phyloP scores from a whole-genome alignment of 441 rosid species.

The Croton laevigatus region DNA sequence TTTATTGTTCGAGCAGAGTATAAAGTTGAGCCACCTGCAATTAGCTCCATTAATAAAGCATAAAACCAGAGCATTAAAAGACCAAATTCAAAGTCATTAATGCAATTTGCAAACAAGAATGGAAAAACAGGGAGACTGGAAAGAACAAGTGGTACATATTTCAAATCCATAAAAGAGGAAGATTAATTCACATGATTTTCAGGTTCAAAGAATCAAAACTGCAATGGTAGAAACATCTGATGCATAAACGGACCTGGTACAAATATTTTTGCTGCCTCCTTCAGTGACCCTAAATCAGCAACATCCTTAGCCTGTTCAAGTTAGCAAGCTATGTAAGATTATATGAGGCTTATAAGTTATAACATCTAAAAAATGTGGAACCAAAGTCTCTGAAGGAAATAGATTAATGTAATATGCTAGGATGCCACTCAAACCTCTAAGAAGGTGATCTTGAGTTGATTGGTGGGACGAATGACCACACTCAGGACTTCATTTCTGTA shows the following conservation, averaged over 20 bases:
- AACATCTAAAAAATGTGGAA: background rate
- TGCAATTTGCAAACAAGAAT: background rate
- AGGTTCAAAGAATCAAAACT: background rate
- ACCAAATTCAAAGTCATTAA: background rate
- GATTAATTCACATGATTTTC: background rate
- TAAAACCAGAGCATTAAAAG: conserved; percentile 15
- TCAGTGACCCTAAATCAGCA: conserved; percentile 76
- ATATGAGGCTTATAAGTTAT: background rate
- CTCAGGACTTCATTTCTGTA: conserved; percentile 78
- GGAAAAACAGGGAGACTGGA: background rate
- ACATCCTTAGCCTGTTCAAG: conserved; percentile 78
- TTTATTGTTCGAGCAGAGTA: conserved; percentile 80
- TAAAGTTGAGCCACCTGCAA: conserved; percentile 71
- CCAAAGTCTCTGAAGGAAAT: background rate
- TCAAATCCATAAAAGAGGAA: background rate
- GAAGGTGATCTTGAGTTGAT: conserved; percentile 89
- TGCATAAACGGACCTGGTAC: conserved; percentile 57
- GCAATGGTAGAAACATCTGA: background rate
- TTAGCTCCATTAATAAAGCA: conserved; percentile 8
- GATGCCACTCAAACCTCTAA: conserved; percentile 60
- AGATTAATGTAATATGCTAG: conserved; percentile 6
- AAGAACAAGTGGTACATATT: background rate
- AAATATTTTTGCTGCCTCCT: conserved; percentile 73
- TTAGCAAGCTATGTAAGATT: conserved; percentile 19
- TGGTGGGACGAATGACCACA: conserved; percentile 72